Percentiles rank a stretch among this genome's conserved stretches.
Evolutionary conservation across 805 yeast genomes (phyloP).

Genomic region (Candida piceae): DNA sequence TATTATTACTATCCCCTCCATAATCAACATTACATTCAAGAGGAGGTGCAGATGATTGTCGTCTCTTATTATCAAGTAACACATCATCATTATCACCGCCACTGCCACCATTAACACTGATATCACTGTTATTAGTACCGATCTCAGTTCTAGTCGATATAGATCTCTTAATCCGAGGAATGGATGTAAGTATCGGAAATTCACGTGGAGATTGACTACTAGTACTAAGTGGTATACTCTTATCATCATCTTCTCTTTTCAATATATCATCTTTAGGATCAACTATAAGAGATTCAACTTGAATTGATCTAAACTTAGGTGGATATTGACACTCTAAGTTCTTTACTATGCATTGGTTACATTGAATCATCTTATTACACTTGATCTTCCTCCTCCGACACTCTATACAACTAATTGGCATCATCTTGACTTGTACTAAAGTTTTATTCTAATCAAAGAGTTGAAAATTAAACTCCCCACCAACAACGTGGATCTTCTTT

Average conservation of each 20-base stretch:
- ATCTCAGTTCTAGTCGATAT: background rate
- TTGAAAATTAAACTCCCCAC: background rate
- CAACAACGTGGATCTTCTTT: too few relatives aligned
- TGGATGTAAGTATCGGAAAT: background rate
- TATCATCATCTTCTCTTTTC: background rate
- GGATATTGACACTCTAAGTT: conserved; percentile 41
- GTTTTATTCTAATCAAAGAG: background rate
- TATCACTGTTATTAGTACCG: too few relatives aligned
- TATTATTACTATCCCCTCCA: too few relatives aligned
- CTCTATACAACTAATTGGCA: conserved; percentile 31
- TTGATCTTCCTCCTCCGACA: conserved; percentile 33
- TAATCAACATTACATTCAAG: background rate
- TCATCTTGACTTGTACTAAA: conserved; percentile 20
- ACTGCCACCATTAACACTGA: too few relatives aligned
- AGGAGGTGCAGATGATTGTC: background rate
- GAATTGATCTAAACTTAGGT: conserved; percentile 41
- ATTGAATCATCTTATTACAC: conserved; percentile 35
- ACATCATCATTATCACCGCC: too few relatives aligned
- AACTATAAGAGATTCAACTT: conserved; percentile 22
- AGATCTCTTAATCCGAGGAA: background rate
- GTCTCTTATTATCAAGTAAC: too few relatives aligned
- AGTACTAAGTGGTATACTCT: background rate
- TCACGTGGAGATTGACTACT: too few relatives aligned
- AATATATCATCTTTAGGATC: conserved; percentile 5
- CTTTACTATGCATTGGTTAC: conserved; percentile 40